Conservation (phyloP, 2,329 filamentous ascomycete genomes). For the Venturia oleaginea region DNA sequence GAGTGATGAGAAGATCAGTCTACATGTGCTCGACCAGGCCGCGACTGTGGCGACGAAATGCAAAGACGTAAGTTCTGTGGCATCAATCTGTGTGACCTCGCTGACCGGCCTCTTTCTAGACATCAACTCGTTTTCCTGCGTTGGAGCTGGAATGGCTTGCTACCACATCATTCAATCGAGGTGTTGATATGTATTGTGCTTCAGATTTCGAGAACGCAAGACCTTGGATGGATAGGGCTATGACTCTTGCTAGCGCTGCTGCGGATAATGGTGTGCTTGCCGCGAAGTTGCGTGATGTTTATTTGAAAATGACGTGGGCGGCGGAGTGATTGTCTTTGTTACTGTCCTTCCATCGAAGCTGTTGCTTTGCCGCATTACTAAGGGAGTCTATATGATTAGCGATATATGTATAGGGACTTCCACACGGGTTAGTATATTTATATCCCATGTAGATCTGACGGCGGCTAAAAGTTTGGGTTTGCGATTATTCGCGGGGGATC, state of each 20-base stretch:
- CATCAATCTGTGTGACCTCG: not conserved
- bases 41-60: conserved; percentile 40
- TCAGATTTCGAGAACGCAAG: conserved; percentile 47
- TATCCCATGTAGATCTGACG: not conserved
- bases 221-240: conserved; percentile 54
- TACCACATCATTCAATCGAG: conserved; percentile 59
- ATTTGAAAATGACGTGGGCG: conserved; percentile 41
- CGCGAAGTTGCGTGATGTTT: conserved; percentile 37
- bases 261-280: conserved; percentile 39
- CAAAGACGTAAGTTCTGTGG: not conserved
- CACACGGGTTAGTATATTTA: not conserved
- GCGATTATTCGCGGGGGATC: not conserved
- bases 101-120: conserved; percentile 17
- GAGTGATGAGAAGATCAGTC: conserved; percentile 45
- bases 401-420: not conserved
- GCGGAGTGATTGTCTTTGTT: not conserved
- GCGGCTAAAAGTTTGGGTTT: not conserved
- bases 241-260: conserved; percentile 51
- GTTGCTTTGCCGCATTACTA: not conserved
- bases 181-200: conserved; percentile 53
- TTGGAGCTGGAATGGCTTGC: conserved; percentile 71
- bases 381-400: not conserved
- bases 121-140: conserved; percentile 43
- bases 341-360: not conserved
- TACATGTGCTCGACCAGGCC: conserved; percentile 57